These are phyloP conservation scores for Xylariaceae sp. DNA, from an alignment of 2,329 filamentous ascomycete genomes.

Conservation along the genomic window DNA sequence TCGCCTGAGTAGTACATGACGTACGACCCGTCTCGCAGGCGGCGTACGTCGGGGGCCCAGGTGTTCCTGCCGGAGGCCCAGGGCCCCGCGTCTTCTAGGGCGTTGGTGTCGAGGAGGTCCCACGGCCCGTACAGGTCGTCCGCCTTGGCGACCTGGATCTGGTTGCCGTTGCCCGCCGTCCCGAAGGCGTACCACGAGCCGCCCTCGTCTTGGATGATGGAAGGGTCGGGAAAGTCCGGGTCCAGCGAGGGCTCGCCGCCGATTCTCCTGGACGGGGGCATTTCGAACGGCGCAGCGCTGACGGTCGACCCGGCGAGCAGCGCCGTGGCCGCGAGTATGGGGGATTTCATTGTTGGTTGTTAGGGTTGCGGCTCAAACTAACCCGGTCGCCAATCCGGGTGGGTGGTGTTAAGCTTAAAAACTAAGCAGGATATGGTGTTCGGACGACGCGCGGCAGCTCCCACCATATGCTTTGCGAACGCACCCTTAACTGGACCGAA, in stretches of 20 bases:
- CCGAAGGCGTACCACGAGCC: slow-evolving; percentile 62
- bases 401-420: slow-evolving; percentile 19
- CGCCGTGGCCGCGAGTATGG: slow-evolving; percentile 22
- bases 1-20: slow-evolving; percentile 63
- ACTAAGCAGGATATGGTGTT: slow-evolving; percentile 7
- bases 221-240: slow-evolving; percentile 58
- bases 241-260: slow-evolving; percentile 31
- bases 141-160: slow-evolving; percentile 58
- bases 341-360: slow-evolving; percentile 16
- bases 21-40: slow-evolving; percentile 53
- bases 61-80: slow-evolving; percentile 59
- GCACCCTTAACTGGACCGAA: slow-evolving; percentile 12
- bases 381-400: slow-evolving; percentile 1
- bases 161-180: slow-evolving; percentile 51
- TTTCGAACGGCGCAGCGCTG: slow-evolving; percentile 10
- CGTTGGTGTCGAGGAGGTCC: slow-evolving; percentile 53
- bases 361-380: slow-evolving; percentile 14
- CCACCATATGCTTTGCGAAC: background rate
- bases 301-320: slow-evolving; percentile 15
- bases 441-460: background rate
- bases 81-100: slow-evolving; percentile 52
- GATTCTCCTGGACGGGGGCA: slow-evolving; percentile 3
- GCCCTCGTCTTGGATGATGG: slow-evolving; percentile 50
- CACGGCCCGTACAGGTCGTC: slow-evolving; percentile 51
- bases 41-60: slow-evolving; percentile 65